Base-by-base conservation (phyloP, 2,329 filamentous ascomycete genomes). In the Neurospora sp. region DNA sequence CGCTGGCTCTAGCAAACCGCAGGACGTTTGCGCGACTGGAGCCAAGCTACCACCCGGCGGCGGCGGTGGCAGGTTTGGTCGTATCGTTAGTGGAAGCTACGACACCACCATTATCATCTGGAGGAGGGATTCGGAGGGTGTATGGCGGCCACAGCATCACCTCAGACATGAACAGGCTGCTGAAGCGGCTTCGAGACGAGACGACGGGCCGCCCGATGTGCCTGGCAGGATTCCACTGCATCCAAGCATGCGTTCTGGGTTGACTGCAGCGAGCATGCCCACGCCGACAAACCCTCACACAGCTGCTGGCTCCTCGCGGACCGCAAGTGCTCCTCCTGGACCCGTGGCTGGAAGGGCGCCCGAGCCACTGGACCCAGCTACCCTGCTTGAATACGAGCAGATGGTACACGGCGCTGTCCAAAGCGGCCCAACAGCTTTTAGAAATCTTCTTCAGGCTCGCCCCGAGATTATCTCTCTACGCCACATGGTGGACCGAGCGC, bases 61-160 rank as follows among this genome's bases (percentile, higher is more conserved):
- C 33, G 95, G 95, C 46, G 93, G 95, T 36, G 92, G 92, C 76
- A 89, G 86, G 74, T 97, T 95, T 83, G 93, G 91, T 10, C 90
- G 94, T n/a, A 99, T 99, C 71, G 93, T 99, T 3, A 97, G 94
- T 6, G 96, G 96, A 2, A 97, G 93, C 0, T 99, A 99, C 75
- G 96, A 99, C 75, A 93, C 97, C 81, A 94, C 89, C 11, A 93
- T 99, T 74, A 94, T 97, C 74, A 92, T 99, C 70, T 99, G 96
- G 96, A 91, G 92, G 74, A 90, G 92, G 72, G 91, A 96, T 73
- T 87, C 89, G 73, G 89, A 96, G 74, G 94, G 94, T 2, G 87
- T 91, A 36, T 98, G 96, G 94, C 89, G 89, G 74, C 88, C 90
- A 69, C 88, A 89, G 40, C 92, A 95, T 73, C 87, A 88, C 65